Base-by-base conservation (phyloP, 495 filamentous ascomycete genomes). In the Neurospora sp. region DNA sequence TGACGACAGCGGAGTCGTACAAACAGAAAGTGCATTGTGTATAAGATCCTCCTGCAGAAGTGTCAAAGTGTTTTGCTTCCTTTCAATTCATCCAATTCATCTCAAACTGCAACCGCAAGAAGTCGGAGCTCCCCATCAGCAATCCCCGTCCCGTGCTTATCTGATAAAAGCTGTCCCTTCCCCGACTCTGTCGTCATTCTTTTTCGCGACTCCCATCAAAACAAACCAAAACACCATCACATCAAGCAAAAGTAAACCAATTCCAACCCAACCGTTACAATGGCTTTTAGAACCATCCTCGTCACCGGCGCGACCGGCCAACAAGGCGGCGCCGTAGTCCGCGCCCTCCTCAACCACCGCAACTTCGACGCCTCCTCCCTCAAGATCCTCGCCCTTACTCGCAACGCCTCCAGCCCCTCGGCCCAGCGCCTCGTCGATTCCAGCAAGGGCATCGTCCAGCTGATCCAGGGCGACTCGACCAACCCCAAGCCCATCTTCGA, bases 251-350 rank as follows among this genome's bases (percentile, higher is more conserved):
- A 48, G 5, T 12, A 6, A 23, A 12, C 1, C 46, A 54, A 54
- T 16, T 62, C 11, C 12, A 7, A 8, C 11, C 23, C 54, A 62
- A 7, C 54, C 14, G 7, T 37, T 9, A 35, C 27, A 66, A 78
- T 78, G 77, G 69, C 79, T 7, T 23, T 75, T 9, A 70, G 70
- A 16, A 81, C 72, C 42, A 77, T 81, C 37, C 78, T 81, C 62
- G 79, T 94, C 72, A 89, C 90, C 27, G 91, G 92, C 23, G 92
- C 90, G 5, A 94, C 90, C 1, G 91, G 91, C 78, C 88, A 91
- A 74, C 92, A 94, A 80, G 92, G 92, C 72, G 86, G 89, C 38
- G 84, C 86, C 14, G 80, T 90, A 41, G 83, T 94, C 76, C 79
- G 86, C 5, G 86, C 84, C 70, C 87, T 94, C 40, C 80, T 90